These are phyloP conservation scores for Ceratobasidium sp. DNA, from an alignment of 1,284 basidiomycete species.

Conservation along the genomic window DNA sequence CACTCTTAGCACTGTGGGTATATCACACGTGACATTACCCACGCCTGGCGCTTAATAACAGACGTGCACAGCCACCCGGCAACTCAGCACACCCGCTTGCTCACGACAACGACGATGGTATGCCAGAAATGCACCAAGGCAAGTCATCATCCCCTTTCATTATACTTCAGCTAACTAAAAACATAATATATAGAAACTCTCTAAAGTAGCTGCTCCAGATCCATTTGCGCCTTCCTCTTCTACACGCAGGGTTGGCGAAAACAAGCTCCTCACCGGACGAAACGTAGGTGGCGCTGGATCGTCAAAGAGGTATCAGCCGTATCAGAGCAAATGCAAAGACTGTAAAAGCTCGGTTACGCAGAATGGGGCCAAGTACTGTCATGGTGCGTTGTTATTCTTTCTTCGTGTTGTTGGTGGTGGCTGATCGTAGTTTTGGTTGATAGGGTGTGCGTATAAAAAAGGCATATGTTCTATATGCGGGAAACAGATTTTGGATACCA, in stretches of 20 bases:
- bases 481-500: conserved; percentile 46
- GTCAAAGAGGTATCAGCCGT: conserved; percentile 44
- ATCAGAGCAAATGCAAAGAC: conserved; percentile 47
- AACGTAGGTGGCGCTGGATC: conserved; percentile 37
- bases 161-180: not conserved
- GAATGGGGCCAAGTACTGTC: conserved; percentile 49
- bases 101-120: conserved; percentile 40
- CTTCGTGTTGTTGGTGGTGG: not conserved
- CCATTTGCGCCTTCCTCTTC: conserved; percentile 43
- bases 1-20: too few relatives aligned
- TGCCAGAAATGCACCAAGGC: conserved; percentile 45
- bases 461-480: conserved; percentile 47
- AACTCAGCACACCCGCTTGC: not conserved
- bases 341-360: conserved; percentile 48
- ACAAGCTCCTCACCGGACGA: conserved; percentile 47
- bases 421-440: not conserved
- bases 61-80: conserved; percentile 1
- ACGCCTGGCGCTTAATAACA: too few relatives aligned
- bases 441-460: conserved; percentile 50
- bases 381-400: conserved; percentile 43
- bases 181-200: conserved; percentile 42
- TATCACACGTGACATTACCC: too few relatives aligned
- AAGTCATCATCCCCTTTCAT: not conserved
- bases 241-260: conserved; percentile 49
- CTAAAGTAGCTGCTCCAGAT: conserved; percentile 44